phyloP scores from a whole-genome alignment of 2,329 filamentous ascomycete genomes.

The Trichoderma koningiopsis region DNA sequence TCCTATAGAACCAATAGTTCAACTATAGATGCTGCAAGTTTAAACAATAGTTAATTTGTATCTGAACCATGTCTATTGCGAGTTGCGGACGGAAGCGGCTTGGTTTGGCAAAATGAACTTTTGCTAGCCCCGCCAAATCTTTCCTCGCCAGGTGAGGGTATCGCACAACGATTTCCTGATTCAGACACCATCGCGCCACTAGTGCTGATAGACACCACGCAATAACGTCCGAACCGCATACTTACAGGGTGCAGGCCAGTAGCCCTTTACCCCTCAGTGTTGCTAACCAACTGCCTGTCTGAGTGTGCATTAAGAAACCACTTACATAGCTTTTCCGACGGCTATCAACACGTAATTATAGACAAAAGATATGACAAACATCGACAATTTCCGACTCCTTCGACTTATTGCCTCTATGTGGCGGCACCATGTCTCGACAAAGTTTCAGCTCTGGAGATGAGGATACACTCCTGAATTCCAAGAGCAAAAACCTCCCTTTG shows the following conservation, averaged over 20 bases:
- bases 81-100: neutral
- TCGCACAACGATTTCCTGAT: neutral
- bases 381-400: neutral
- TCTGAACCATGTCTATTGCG: neutral
- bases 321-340: neutral
- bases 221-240: neutral
- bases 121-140: neutral
- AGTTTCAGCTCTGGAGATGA: constrained; percentile 17
- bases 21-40: neutral
- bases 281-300: neutral
- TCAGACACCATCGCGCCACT: neutral
- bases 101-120: neutral
- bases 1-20: neutral
- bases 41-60: neutral
- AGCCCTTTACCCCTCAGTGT: neutral
- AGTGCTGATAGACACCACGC: neutral
- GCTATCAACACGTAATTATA: neutral
- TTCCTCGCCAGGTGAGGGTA: neutral
- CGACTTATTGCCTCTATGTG: neutral
- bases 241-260: neutral
- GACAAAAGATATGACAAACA: neutral
- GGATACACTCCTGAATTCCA: constrained; percentile 8
- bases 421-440: constrained; percentile 17
- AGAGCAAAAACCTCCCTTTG: constrained; percentile 8
- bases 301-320: neutral